A percentile compares a stretch with the other conserved stretches of the same genome.
Evolutionary conservation across 495 filamentous ascomycete genomes (phyloP).

Genomic region (Xylaria telfairii): DNA sequence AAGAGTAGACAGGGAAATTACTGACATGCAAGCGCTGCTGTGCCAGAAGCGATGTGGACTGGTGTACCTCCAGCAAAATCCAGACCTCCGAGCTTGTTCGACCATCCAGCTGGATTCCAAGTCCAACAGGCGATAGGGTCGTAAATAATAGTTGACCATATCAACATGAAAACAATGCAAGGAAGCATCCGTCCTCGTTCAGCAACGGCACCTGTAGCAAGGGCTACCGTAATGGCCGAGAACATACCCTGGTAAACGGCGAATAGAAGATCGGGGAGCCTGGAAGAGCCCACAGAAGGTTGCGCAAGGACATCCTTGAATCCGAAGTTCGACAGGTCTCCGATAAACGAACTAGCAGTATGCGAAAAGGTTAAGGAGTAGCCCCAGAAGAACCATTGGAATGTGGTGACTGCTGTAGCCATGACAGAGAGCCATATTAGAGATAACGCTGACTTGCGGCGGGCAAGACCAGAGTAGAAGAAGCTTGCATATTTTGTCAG

Average conservation of each 20-base stretch:
- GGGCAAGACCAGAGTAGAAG: slow-evolving; percentile 98
- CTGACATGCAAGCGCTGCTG: slow-evolving; percentile 77
- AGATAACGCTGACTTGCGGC: slow-evolving; percentile 92
- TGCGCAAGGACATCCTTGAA: slow-evolving; percentile 79
- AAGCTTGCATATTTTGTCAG: slow-evolving; percentile 59
- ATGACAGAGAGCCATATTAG: slow-evolving; percentile 97
- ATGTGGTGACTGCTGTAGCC: slow-evolving; percentile 86
- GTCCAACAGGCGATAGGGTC: slow-evolving; percentile 98
- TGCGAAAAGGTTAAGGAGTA: slow-evolving; percentile 94
- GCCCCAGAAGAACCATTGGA: slow-evolving; percentile 99
- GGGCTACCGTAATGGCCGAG: slow-evolving; percentile 90
- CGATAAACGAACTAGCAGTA: slow-evolving; percentile 80
- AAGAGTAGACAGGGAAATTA: neutral
- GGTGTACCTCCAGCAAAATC: slow-evolving; percentile 97
- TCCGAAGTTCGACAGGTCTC: slow-evolving; percentile 84
- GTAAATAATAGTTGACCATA: slow-evolving; percentile 95
- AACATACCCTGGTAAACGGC: slow-evolving; percentile 99
- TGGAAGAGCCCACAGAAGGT: slow-evolving; percentile 80
- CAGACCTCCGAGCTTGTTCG: slow-evolving; percentile 79
- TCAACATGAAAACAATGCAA: slow-evolving; percentile 92
- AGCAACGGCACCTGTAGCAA: slow-evolving; percentile 90
- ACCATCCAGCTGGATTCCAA: slow-evolving; percentile 91
- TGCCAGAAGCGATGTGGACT: slow-evolving; percentile 92
- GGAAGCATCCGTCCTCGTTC: slow-evolving; percentile 96
- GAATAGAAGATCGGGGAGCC: slow-evolving; percentile 89